Evolutionary conservation across 75 land plant species (phyloP), one percentile per base, ranked within the genome.

Genomic region (Selaginella moellendorffii): DNA sequence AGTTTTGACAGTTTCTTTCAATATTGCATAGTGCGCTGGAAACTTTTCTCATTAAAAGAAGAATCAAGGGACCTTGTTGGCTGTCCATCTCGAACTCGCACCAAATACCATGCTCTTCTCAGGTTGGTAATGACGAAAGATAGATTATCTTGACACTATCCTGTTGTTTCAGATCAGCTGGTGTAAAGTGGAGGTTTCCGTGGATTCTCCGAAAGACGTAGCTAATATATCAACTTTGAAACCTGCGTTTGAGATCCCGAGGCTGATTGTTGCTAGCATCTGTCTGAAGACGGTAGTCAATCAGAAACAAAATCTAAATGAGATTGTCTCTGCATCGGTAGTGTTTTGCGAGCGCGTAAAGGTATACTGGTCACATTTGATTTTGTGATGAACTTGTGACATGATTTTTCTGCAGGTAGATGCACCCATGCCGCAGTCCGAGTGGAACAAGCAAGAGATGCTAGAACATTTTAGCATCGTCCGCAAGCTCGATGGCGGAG

Each of bases 51-150:
- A 71, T 95, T 63, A 90, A 95, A 72, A 80, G 80, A 74, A 86
- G 77, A 63, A 80, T 90, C 20, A 88, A 80, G 53, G 97, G 97
- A 36, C 99, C 99, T 8, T 81, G 81, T 14, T 95, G 99, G 99
- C 72, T 95, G 21, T 84, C 99, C 24, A 64, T 95, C 60, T 79
- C 85, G 26, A 90, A 81, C 23, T 81, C 84, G 67, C 58, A 68
- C 26, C 75, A 28, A 69, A 71, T 76, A 31, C 68, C 83, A 2
- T 42, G 77, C 66, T 69, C 86, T 46, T 79, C 92, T 54, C 71
- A 82, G 74, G 98, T 93, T n/a, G n/a, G n/a, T n/a, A n/a, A n/a
- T n/a, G n/a, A n/a, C n/a, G 14, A 36, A 5, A 5, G 46, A 5
- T 36, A 36, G 46, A 14, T 36, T 36, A 36, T 5, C 46, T 36